Evolutionary conservation across 2,329 filamentous ascomycete genomes (phyloP).

Genomic region (Massarina eburnea): DNA sequence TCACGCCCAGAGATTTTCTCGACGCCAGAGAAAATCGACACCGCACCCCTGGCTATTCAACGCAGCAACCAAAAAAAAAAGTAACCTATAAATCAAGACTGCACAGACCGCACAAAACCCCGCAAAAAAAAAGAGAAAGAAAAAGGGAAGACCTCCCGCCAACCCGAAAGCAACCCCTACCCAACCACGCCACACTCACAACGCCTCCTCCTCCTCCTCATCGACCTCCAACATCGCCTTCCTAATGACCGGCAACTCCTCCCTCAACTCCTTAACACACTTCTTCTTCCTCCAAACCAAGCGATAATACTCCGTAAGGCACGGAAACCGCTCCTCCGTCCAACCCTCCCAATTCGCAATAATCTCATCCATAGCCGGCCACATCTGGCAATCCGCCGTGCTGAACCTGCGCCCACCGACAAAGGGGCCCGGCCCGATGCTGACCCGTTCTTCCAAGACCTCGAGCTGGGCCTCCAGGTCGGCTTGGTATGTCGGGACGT

Average conservation of each 20-base stretch:
- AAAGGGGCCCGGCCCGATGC: slow-evolving; percentile 21
- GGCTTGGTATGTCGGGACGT: slow-evolving; percentile 11
- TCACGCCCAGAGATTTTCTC: too few species aligned
- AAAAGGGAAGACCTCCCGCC: not conserved
- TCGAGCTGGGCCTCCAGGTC: slow-evolving; percentile 19
- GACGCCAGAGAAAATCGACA: too few species aligned
- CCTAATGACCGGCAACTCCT: slow-evolving; percentile 16
- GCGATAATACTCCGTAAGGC: slow-evolving; percentile 28
- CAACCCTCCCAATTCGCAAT: slow-evolving; percentile 23
- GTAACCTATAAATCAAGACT: too few species aligned
- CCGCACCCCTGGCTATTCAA: too few species aligned
- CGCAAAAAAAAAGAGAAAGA: not conserved
- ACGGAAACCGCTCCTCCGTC: slow-evolving; percentile 20
- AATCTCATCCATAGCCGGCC: slow-evolving; percentile 35
- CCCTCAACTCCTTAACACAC: slow-evolving; percentile 25
- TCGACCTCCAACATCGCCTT: slow-evolving; percentile 1
- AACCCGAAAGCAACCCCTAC: not conserved
- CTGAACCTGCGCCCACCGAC: slow-evolving; percentile 35
- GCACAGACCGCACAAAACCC: not conserved
- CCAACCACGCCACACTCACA: not conserved
- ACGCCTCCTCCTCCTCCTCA: not conserved
- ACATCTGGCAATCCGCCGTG: slow-evolving; percentile 36
- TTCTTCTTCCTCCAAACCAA: slow-evolving; percentile 36
- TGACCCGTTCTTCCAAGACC: slow-evolving; percentile 22
- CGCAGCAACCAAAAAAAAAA: too few species aligned